Evolutionary conservation across 169 alveolate species (phyloP), one percentile per base, ranked within the genome.

Genomic region (Plasmodium reichenowi): DNA sequence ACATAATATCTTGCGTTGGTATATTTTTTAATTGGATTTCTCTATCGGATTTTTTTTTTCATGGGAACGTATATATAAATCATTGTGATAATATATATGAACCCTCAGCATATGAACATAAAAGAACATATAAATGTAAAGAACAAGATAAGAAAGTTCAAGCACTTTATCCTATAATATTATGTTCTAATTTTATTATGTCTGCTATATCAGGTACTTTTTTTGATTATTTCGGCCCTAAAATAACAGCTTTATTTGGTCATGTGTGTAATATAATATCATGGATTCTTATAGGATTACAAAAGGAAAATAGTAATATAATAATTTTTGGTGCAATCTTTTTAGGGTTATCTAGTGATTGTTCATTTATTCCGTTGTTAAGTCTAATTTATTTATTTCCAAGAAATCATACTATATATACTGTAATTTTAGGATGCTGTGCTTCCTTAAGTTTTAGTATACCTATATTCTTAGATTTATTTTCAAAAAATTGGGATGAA

Each of bases 121-220:
- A 63, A 5, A 38, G 74, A 48, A 10, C 63, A 22, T 88, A 85
- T 48, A 83, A 88, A 26, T 93, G 95, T 88, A 83, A 87, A 47
- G 87, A 66, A 66, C 95, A 93, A 38, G 95, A 93, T 59, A 91
- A 89, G 9, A 73, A 88, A n/a, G 95, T 93, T 38, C 95, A 93
- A 83, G 88, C 90, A 43, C 48, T 93, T 17, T 93, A 80, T 72
- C 88, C 89, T 38, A 70, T 93, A 58, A 89, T 93, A 12, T 72
- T 89, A 22, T 88, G 94, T 15, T 83, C 89, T 2, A 75, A 74
- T 26, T 93, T 90, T 73, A 75, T 78, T 56, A 88, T 88, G 93
- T 78, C 93, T 22, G 95, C 95, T 32, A 54, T 88, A 63, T 89
- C 95, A 0, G 95, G 95, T 32, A 74, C 80, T 0, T 73, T 88